Evolutionary conservation across 2,329 filamentous ascomycete species (phyloP).

Genomic region (Apiospora rasikravindrae): DNA sequence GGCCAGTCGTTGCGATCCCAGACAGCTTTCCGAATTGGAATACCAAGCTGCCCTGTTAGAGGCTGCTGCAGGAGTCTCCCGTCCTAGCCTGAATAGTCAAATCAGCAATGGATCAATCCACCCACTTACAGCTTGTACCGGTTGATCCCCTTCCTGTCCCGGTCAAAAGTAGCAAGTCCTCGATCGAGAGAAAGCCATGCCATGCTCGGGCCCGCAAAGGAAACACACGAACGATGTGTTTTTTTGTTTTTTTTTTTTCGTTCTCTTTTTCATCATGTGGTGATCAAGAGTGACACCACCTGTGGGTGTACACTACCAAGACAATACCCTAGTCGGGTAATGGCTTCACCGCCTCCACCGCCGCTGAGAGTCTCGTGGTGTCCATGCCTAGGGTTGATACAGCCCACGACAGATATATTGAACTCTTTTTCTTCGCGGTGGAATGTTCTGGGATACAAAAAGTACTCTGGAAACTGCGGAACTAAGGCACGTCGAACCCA

Average conservation of each 20-base stretch:
- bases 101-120: constrained; percentile 29
- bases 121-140: constrained; percentile 10
- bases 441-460: background rate
- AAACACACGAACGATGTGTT: background rate
- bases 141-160: background rate
- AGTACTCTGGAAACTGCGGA: background rate
- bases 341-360: constrained; percentile 4
- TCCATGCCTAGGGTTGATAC: background rate
- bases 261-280: too few relatives aligned
- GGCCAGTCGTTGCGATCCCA: background rate
- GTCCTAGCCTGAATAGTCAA: constrained; percentile 25
- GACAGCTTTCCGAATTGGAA: constrained; percentile 6
- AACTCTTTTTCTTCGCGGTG: background rate
- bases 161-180: constrained; percentile 1
- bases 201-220: constrained; percentile 3
- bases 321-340: background rate
- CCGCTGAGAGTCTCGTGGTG: background rate
- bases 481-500: background rate
- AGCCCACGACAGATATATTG: background rate
- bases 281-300: background rate
- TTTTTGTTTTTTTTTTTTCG: too few relatives aligned
- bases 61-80: background rate
- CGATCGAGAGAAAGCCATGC: background rate
- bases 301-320: background rate
- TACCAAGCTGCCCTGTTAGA: background rate